phyloP scores from a whole-genome alignment of 2,329 filamentous ascomycete species.

The Xylariaceae sp. region DNA sequence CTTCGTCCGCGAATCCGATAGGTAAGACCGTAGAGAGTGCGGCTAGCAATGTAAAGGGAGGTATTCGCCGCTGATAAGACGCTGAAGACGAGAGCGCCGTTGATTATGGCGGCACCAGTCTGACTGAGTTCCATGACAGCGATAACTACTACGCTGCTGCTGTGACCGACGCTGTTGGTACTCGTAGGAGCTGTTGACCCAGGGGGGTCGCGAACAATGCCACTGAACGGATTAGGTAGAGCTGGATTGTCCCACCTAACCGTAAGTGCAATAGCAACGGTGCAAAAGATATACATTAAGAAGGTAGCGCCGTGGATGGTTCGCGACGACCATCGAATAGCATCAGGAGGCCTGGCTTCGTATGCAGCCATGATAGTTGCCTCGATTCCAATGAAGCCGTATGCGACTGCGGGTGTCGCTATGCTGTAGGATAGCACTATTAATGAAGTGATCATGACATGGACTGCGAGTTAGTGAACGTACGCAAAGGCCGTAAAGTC shows the following conservation, averaged over 20 bases:
- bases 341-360: conserved; percentile 21
- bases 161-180: neutral
- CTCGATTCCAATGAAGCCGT: conserved; percentile 29
- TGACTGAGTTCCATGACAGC: neutral
- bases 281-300: conserved; percentile 16
- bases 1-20: conserved; percentile 6
- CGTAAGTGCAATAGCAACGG: conserved; percentile 20
- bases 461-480: too few species aligned
- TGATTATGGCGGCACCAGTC: conserved; percentile 15
- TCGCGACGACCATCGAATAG: conserved; percentile 24
- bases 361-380: conserved; percentile 29
- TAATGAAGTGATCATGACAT: neutral
- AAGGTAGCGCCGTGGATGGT: conserved; percentile 22
- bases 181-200: neutral
- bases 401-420: conserved; percentile 25
- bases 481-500: too few species aligned
- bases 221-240: neutral
- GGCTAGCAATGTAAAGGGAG: conserved; percentile 28
- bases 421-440: conserved; percentile 10
- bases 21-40: conserved; percentile 27
- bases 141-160: conserved; percentile 2
- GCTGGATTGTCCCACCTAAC: conserved; percentile 15
- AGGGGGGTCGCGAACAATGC: neutral
- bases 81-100: conserved; percentile 24
- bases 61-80: conserved; percentile 27